Evolutionary conservation across 2,329 filamentous ascomycete species (phyloP).

Genomic region (Phoma sp.): DNA sequence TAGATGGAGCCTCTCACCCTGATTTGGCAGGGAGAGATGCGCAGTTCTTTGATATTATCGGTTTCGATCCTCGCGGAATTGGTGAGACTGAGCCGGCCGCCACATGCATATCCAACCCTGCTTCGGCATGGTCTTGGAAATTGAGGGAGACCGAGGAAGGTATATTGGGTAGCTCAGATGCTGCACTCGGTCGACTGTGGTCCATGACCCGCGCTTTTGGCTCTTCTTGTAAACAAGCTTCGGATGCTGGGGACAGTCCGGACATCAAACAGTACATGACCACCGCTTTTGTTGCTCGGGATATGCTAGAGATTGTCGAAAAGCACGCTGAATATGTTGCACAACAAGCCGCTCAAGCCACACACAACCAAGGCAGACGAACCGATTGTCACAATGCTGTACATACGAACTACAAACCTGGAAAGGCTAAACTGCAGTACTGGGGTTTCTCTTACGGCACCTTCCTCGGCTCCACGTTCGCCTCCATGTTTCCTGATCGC

Average conservation of each 20-base stretch:
- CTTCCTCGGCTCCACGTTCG: constrained; percentile 48
- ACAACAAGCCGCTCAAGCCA: constrained; percentile 11
- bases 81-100: constrained; percentile 44
- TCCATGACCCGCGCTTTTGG: constrained; percentile 49
- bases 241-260: constrained; percentile 34
- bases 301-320: constrained; percentile 59
- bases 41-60: constrained; percentile 52
- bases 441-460: constrained; percentile 59
- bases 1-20: constrained; percentile 32
- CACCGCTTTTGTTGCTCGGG: constrained; percentile 56
- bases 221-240: constrained; percentile 32
- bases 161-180: constrained; percentile 50
- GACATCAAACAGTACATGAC: constrained; percentile 54
- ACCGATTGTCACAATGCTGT: constrained; percentile 1
- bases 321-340: constrained; percentile 47
- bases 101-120: constrained; percentile 42
- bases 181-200: constrained; percentile 51
- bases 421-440: constrained; percentile 48
- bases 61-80: constrained; percentile 55
- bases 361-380: background rate
- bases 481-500: constrained; percentile 48
- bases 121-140: constrained; percentile 45
- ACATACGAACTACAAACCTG: constrained; percentile 6
- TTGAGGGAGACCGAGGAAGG: constrained; percentile 48
- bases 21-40: constrained; percentile 21